Base-by-base conservation (phyloP, 1,139 yeast genomes). In the Candida buenavistaensis region DNA sequence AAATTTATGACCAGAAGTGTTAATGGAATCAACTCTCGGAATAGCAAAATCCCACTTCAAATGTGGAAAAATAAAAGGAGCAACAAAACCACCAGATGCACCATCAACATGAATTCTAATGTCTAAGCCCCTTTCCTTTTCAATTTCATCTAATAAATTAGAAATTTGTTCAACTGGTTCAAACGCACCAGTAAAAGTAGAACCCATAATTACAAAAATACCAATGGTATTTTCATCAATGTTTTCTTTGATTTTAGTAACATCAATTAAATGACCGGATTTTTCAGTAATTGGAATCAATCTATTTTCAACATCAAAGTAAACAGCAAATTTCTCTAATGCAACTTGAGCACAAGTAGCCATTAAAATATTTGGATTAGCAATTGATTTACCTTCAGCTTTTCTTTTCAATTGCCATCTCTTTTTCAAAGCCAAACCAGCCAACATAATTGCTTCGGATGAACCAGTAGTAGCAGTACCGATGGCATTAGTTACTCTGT, bases 271-370 rank as follows among this genome's bases (percentile, higher is more conserved):
- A 58, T 82, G 85, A 45, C 81, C 77, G 29, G 80, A 69, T 32
- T 71, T 69, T 34, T 68, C 71, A 21, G 71, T 66, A 28, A 88
- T 85, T 11, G 84, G 81, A 41, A 89, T 73, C 45, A 86, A 62
- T 46, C 96, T 72, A 45, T 85, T 78, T 53, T 89, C 96, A 33
- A 89, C 96, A 50, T 89, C 97, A 61, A 89, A 89, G 62, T 89
- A 89, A 35, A 94, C 72, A 17, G 97, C 96, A 65, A 89, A 89
- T 64, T 89, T 89, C 63, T 89, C 97, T 52, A 89, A 70, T 0
- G 96, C 96, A 32, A 89, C 97, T 61, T 89, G 97, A 33, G 94
- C 95, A 60, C 92, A 87, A 25, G 92, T 71, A n/a, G 96, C 95
- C 96, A 89, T 88, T 45, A 89, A 65, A 51, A 89, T 86, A 60